Evolutionary conservation across 1,284 basidiomycete genomes (phyloP), one percentile per base, ranked within the genome.

Genomic region (Naganishia sp.): DNA sequence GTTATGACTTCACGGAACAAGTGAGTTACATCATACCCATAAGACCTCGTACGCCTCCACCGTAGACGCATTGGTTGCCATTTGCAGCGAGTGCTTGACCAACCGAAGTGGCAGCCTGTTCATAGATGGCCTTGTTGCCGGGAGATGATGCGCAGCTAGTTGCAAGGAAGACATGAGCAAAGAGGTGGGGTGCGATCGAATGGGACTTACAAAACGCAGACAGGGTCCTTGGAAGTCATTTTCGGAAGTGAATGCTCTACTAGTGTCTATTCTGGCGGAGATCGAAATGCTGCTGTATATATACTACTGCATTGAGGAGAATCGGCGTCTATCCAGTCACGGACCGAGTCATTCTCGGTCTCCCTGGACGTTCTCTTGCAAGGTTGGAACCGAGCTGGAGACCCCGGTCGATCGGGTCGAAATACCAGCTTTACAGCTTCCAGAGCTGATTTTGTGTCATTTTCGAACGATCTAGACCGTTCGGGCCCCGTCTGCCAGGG

Each of bases 31-130:
- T 68, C 74, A 42, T 63, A 80, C 79, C 93, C 93, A 96, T 96
- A 70, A 94, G 83, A 0, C 93, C 93, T 39, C 84, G 83, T 13
- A 84, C 83, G 0, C 92, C 93, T 18, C 93, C 94, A 5, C 93
- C 93, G 75, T 96, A 96, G 1, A 96, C 85, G 31, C 96, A 82
- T 3, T 87, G 84, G 15, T 87, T 83, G 5, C 83, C 81, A n/a
- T 84, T 79, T 31, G 78, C 78, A 1, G 87, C 91, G 28, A 95
- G 81, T 0, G 91, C 88, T 56, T 80, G 78, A 46, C 90, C 94
- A 15, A 96, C 76, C 31, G 90, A 88, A 87, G 76, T 65, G 3
- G 92, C 90, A n/a, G 90, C 89, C 15, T 82, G 77, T 23, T 82
- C 79, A 76, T 85, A 92, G 10, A 87, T 86, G 15, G 82, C 78